Conservation (phyloP, 305 asterid genomes). For the Stenogyne calaminthoides region DNA sequence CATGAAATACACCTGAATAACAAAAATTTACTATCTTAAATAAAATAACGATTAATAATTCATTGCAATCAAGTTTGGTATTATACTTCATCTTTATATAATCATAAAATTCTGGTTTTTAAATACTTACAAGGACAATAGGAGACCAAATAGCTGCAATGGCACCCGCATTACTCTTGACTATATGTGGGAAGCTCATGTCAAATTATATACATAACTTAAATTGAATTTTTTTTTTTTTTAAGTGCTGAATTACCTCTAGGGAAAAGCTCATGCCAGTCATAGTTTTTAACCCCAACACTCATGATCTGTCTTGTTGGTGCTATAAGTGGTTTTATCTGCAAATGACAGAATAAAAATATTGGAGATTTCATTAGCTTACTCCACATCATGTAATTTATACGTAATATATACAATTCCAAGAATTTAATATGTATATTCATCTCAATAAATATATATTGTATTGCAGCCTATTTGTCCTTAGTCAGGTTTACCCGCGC, state of each 20-base stretch:
- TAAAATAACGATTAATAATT: background rate
- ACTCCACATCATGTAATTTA: conserved; percentile 5
- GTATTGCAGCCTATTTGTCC: background rate
- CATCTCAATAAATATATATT: background rate
- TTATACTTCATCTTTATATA: background rate
- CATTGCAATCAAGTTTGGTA: conserved; percentile 14
- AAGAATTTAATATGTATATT: conserved; percentile 13
- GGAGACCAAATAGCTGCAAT: conserved; percentile 97
- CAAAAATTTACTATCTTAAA: background rate
- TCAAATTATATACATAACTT: conserved; percentile 34
- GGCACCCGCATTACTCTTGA: conserved; percentile 92
- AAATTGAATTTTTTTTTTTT: background rate
- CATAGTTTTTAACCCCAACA: conserved; percentile 76
- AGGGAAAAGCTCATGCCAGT: conserved; percentile 99
- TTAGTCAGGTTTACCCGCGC: background rate
- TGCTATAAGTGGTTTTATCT: conserved; percentile 93
- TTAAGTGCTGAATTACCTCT: conserved; percentile 47
- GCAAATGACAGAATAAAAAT: conserved; percentile 34
- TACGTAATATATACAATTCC: background rate
- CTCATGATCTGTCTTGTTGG: conserved; percentile 95
- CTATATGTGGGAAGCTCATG: conserved; percentile 44
- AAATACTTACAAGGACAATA: conserved; percentile 75
- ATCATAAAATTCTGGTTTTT: background rate
- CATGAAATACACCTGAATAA: conserved; percentile 88
- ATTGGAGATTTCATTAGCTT: conserved; percentile 19